Evolutionary conservation across 2,329 filamentous ascomycete genomes (phyloP), one percentile per base, ranked within the genome.

Genomic region (Xylaria sp.): DNA sequence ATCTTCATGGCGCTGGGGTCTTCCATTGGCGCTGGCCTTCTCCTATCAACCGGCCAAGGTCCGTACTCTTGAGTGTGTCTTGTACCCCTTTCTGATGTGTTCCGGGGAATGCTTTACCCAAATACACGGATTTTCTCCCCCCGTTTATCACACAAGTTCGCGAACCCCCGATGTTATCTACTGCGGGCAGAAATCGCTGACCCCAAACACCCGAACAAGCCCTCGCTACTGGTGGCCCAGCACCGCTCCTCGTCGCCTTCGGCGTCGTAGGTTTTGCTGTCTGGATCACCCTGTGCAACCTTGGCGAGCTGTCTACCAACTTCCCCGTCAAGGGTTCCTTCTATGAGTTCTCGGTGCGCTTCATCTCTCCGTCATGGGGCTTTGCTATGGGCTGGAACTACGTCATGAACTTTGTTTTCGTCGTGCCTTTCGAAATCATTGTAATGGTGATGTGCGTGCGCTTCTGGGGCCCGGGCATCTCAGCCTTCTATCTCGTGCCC

Each of bases 331-430:
- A 72, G 12, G 79, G 79, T 1, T 79, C 79, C n/a, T 81, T 81
- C 70, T 81, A 81, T 71, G 78, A 79, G 54, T 81, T 79, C 69
- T 77, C 79, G 4, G 74, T 78, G 8, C 77, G 78, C 14, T 81
- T 81, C 72, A 77, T 81, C 58, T 78, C 77, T 58, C 76, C 76
- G 17, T 74, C 78, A 14, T 81, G 78, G 79, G 79, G 80, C 0
- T 81, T 81, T 56, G 76, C 79, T 14, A 80, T 81, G 79, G 80
- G 80, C 1, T 81, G 80, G 79, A 81, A 80, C 69, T 81, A 79
- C 36, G 77, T 78, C 17, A 70, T 80, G 47, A 80, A 79, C 69
- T 80, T 78, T 66, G 65, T 80, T 50, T 75, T 80, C 51, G 74
- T 81, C 39, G 74, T 81, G 32, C 79, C 79, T 9, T 81, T 81